These are phyloP conservation scores for Metarhizium humberi DNA, from an alignment of 2,329 filamentous ascomycete species.

Conservation along the genomic window DNA sequence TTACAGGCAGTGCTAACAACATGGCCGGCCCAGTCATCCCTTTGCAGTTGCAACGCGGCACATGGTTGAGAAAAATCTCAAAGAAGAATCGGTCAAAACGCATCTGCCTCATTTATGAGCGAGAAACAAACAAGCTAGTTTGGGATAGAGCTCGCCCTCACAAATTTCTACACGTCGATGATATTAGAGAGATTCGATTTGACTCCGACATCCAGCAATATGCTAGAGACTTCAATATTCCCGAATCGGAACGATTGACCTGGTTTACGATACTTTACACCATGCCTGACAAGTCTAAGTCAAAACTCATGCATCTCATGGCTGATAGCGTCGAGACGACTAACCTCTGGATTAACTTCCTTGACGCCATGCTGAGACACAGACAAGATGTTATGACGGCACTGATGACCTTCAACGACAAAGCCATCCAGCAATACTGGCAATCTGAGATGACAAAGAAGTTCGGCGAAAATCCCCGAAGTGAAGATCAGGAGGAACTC, in stretches of 20 bases:
- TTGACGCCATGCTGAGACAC: slow-evolving; percentile 77
- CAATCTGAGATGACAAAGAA: slow-evolving; percentile 69
- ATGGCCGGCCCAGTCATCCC: slow-evolving; percentile 66
- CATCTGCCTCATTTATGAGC: slow-evolving; percentile 64
- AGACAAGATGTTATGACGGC: slow-evolving; percentile 86
- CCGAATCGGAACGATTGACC: slow-evolving; percentile 55
- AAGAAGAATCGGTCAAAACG: slow-evolving; percentile 69
- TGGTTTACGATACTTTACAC: slow-evolving; percentile 91
- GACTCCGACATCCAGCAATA: slow-evolving; percentile 83
- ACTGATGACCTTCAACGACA: slow-evolving; percentile 74
- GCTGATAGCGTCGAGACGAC: slow-evolving; percentile 65
- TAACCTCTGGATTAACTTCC: slow-evolving; percentile 70
- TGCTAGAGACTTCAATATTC: slow-evolving; percentile 69
- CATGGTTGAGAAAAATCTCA: slow-evolving; percentile 70
- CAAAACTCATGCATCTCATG: slow-evolving; percentile 82
- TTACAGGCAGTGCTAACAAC: slow-evolving; percentile 31
- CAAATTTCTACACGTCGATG: slow-evolving; percentile 88
- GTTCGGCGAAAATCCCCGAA: slow-evolving; percentile 41
- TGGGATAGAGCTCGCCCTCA: slow-evolving; percentile 74
- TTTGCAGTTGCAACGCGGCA: slow-evolving; percentile 67
- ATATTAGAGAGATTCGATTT: slow-evolving; percentile 82
- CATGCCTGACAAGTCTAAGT: slow-evolving; percentile 67
- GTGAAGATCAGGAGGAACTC: slow-evolving; percentile 57
- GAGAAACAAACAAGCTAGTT: slow-evolving; percentile 74
- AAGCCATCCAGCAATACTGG: slow-evolving; percentile 79